These are phyloP conservation scores for Hortaea sp. DNA, from an alignment of 2,329 filamentous ascomycete species.

Conservation along the genomic window DNA sequence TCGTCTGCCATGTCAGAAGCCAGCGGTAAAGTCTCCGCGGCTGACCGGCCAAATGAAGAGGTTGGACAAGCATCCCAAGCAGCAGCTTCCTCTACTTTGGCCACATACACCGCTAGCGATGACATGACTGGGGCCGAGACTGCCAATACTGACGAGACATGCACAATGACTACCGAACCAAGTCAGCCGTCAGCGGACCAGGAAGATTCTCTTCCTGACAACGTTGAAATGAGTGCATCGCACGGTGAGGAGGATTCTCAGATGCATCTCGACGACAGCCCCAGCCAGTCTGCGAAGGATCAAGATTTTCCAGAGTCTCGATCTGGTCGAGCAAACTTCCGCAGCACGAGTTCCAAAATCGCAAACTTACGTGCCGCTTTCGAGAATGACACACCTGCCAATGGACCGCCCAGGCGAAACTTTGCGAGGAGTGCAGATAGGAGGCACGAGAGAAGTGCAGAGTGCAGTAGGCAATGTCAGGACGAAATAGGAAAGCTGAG, in stretches of 20 bases:
- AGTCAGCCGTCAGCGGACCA: too few relatives aligned
- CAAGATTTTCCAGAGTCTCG: too few relatives aligned
- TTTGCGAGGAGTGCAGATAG: conserved; percentile 3
- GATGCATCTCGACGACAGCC: too few relatives aligned
- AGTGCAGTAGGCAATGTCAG: conserved; percentile 6
- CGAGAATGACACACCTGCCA: conserved; percentile 11
- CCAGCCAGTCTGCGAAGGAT: too few relatives aligned
- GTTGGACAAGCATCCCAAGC: too few relatives aligned
- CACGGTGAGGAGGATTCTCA: too few relatives aligned
- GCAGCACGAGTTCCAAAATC: conserved; percentile 18
- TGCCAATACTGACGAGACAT: too few relatives aligned
- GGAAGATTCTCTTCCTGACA: too few relatives aligned
- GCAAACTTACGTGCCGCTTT: conserved; percentile 20
- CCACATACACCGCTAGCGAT: neutral
- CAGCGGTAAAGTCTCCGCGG: neutral
- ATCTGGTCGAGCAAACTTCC: conserved; percentile 5
- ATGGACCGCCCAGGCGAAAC: neutral
- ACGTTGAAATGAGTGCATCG: too few relatives aligned
- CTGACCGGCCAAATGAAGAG: neutral
- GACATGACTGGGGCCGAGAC: neutral
- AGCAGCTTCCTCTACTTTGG: too few relatives aligned
- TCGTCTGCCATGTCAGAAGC: neutral
- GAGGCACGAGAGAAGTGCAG: neutral
- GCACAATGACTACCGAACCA: too few relatives aligned
- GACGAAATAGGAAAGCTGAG: conserved; percentile 12